A percentile compares a stretch with the other conserved stretches of the same genome.
Evolutionary conservation across 1,284 basidiomycete species (phyloP).

Genomic region (Phylloporus gajari): DNA sequence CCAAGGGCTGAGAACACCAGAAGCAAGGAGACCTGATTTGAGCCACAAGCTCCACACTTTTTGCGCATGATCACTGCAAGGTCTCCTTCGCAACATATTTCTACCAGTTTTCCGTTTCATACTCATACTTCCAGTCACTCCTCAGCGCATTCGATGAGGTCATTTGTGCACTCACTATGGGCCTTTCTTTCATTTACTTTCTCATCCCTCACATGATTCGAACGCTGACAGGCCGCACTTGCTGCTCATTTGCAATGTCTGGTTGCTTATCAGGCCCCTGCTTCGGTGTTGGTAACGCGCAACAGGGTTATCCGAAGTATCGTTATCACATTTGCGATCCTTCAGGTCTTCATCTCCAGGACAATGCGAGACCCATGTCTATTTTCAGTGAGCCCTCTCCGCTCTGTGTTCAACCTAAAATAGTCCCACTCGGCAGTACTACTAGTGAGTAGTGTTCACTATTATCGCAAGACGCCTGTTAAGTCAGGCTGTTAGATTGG

Average conservation of each 20-base stretch:
- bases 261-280: conserved; percentile 55
- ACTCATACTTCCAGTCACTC: conserved; percentile 56
- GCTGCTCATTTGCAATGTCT: conserved; percentile 75
- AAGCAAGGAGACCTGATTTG: conserved; percentile 81
- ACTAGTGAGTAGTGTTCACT: conserved; percentile 50
- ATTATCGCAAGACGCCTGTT: background rate
- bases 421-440: conserved; percentile 67
- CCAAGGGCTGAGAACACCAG: conserved; percentile 76
- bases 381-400: conserved; percentile 73
- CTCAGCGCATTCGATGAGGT: conserved; percentile 75
- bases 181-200: conserved; percentile 22
- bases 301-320: conserved; percentile 60
- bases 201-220: conserved; percentile 8
- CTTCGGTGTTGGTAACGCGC: conserved; percentile 51
- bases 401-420: conserved; percentile 68
- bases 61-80: conserved; percentile 73
- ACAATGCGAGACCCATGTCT: conserved; percentile 69
- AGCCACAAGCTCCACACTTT: conserved; percentile 71
- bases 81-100: conserved; percentile 45
- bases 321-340: conserved; percentile 68
- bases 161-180: conserved; percentile 68
- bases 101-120: background rate
- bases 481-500: conserved; percentile 53
- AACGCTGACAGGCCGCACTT: conserved; percentile 62
- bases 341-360: conserved; percentile 67